These are phyloP conservation scores for Radiomyces spectabilis DNA, from an alignment of 192 early-diverging fungal species.

Conservation along the genomic window DNA sequence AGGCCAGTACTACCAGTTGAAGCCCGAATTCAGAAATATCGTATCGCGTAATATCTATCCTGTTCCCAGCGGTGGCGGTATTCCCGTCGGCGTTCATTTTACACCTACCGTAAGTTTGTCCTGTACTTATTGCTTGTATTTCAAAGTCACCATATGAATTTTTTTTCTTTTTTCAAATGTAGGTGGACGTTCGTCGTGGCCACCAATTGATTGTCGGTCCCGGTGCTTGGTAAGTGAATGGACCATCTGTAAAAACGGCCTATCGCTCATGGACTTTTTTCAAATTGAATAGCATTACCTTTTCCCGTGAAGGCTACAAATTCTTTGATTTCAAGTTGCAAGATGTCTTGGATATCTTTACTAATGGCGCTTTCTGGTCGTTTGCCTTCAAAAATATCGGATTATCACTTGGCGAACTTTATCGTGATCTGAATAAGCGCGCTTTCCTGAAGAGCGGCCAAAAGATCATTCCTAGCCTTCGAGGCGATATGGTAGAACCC, in stretches of 20 bases:
- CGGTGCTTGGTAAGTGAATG: conserved; percentile 24
- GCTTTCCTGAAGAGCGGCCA: conserved; percentile 22
- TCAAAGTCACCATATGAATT: too few relatives aligned
- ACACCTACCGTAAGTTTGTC: conserved; percentile 25
- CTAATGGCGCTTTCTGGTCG: conserved; percentile 14
- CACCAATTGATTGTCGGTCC: conserved; percentile 28
- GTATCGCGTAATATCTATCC: conserved; percentile 27
- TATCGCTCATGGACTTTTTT: too few relatives aligned
- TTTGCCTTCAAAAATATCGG: conserved; percentile 22
- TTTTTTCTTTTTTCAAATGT: too few relatives aligned
- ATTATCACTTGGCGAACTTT: conserved; percentile 19
- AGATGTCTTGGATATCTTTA: conserved; percentile 8
- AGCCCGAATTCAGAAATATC: conserved; percentile 13
- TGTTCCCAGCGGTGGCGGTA: conserved; percentile 23
- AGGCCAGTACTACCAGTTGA: conserved; percentile 26
- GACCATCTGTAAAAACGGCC: too few relatives aligned
- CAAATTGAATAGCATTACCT: too few relatives aligned
- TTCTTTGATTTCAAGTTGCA: conserved; percentile 19
- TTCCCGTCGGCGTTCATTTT: conserved; percentile 26
- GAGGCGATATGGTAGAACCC: conserved; percentile 21
- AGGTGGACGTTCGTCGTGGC: conserved; percentile 20
- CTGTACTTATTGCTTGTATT: too few relatives aligned
- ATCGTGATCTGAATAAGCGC: conserved; percentile 17
- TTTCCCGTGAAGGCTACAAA: conserved; percentile 20
- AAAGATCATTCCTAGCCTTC: conserved; percentile 10